Percentiles rank a stretch among this genome's conserved stretches.
Conservation (phyloP, 106 monocot species). For the Chionographis japonica region DNA sequence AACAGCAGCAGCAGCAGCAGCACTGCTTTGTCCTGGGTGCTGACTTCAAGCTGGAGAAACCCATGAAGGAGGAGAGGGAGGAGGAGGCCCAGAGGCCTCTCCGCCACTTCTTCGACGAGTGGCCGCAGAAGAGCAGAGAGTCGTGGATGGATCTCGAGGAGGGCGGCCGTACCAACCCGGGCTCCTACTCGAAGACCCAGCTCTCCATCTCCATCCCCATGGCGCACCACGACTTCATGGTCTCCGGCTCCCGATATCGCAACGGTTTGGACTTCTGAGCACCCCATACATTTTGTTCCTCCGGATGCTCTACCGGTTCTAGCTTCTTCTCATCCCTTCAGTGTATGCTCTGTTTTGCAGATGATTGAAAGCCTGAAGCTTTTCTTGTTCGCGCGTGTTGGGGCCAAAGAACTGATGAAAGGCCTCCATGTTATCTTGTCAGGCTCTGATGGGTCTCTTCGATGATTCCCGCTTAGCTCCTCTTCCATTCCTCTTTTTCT, state of each 20-base stretch:
- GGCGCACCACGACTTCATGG: constrained; percentile 9
- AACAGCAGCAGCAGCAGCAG: constrained; percentile 17
- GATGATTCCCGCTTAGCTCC: too few species aligned
- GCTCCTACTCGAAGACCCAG: constrained; percentile 47
- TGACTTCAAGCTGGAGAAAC: constrained; percentile 36
- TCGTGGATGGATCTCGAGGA: constrained; percentile 45
- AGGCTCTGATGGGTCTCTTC: neutral
- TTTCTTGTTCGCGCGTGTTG: neutral
- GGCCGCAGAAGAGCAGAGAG: constrained; percentile 35
- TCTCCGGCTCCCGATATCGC: neutral
- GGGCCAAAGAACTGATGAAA: neutral
- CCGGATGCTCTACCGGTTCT: neutral
- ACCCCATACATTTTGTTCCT: neutral
- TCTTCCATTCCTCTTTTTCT: too few species aligned
- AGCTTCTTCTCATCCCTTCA: neutral
- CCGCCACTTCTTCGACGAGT: constrained; percentile 63
- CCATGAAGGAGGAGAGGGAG: constrained; percentile 15
- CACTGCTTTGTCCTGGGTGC: constrained; percentile 63
- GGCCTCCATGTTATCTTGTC: neutral
- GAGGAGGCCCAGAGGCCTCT: constrained; percentile 34
- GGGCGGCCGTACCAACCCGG: neutral
- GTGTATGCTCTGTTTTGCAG: neutral
- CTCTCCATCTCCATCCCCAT: constrained; percentile 70
- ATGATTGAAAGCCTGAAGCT: neutral
- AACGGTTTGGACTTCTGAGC: too few species aligned